Evolutionary conservation across 805 yeast species (phyloP).

Genomic region (Metschnikowia proteae): DNA sequence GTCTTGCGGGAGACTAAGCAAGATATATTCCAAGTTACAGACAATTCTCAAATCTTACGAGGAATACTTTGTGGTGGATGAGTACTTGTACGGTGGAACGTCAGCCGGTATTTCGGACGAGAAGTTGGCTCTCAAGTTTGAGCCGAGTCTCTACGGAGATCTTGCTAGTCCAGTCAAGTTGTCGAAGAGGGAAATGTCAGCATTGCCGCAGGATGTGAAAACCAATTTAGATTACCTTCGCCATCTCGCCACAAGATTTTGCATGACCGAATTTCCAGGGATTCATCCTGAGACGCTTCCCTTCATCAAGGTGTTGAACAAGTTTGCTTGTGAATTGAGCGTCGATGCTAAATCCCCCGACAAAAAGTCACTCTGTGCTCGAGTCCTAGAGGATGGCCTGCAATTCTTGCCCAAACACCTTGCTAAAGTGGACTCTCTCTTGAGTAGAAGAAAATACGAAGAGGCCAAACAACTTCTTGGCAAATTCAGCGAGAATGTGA

Average conservation of each 20-base stretch:
- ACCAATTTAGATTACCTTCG: constrained; percentile 43
- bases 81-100: constrained; percentile 21
- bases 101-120: constrained; percentile 11
- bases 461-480: constrained; percentile 40
- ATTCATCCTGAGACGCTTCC: constrained; percentile 18
- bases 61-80: constrained; percentile 39
- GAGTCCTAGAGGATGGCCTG: constrained; percentile 16
- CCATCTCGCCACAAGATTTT: constrained; percentile 33
- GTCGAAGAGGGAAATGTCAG: constrained; percentile 24
- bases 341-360: constrained; percentile 23
- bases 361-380: constrained; percentile 25
- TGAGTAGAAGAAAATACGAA: constrained; percentile 28
- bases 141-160: constrained; percentile 2
- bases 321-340: constrained; percentile 40
- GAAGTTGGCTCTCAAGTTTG: constrained; percentile 10
- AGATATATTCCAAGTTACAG: constrained; percentile 47
- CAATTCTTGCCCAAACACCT: constrained; percentile 40
- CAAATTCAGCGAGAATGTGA: constrained; percentile 31
- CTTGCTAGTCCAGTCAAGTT: constrained; percentile 22
- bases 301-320: constrained; percentile 30
- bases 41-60: constrained; percentile 38
- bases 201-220: constrained; percentile 28
- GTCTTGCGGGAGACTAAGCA: constrained; percentile 54
- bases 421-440: constrained; percentile 33
- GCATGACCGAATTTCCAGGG: constrained; percentile 14